phyloP scores from a whole-genome alignment of 345 rosid species.

The Salix suchowensis region DNA sequence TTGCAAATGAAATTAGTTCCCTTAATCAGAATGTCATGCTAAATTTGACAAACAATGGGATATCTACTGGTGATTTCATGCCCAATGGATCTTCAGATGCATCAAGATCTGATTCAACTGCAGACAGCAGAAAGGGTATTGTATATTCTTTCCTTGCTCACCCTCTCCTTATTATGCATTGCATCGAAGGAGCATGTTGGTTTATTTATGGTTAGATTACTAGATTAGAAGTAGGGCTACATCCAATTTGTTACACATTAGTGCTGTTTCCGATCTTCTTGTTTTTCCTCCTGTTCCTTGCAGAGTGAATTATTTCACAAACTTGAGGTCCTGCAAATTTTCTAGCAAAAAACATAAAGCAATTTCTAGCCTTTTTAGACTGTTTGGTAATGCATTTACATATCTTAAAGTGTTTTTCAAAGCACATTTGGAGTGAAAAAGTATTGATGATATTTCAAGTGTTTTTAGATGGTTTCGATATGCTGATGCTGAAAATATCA shows the following conservation, averaged over 20 bases:
- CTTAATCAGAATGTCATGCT: conserved; percentile 22
- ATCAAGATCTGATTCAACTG: conserved; percentile 37
- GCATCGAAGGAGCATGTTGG: neutral
- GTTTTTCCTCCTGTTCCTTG: neutral
- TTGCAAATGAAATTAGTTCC: conserved; percentile 45
- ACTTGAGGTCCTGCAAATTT: neutral
- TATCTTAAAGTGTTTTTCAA: too few species aligned
- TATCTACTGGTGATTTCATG: conserved; percentile 1
- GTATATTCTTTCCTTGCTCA: neutral
- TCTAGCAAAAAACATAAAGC: neutral
- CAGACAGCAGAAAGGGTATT: conserved; percentile 47
- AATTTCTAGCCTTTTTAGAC: neutral
- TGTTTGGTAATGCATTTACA: too few species aligned
- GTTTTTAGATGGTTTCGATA: too few species aligned
- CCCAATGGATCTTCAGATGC: conserved; percentile 32
- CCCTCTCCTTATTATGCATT: neutral
- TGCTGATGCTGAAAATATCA: too few species aligned
- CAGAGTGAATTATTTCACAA: neutral
- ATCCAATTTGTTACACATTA: neutral
- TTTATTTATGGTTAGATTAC: neutral
- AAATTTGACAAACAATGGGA: conserved; percentile 15
- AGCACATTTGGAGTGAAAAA: too few species aligned
- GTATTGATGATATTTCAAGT: too few species aligned
- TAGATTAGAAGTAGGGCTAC: neutral
- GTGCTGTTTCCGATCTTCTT: neutral